Evolutionary conservation across 768 basidiomycete species (phyloP).

Genomic region (Tulasnella sp.): DNA sequence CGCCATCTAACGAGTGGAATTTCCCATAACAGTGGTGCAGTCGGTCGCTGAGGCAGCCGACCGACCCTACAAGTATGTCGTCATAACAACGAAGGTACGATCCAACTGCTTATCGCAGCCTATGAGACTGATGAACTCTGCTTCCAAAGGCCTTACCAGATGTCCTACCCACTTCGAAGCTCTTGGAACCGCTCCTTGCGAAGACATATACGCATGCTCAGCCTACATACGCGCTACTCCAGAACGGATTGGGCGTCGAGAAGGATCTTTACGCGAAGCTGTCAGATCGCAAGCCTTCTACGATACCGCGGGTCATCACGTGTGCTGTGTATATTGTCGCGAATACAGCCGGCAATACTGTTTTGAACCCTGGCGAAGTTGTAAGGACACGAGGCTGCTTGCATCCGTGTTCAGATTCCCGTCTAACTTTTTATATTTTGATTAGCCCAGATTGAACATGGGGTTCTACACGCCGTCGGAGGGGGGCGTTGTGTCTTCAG

Average conservation of each 20-base stretch:
- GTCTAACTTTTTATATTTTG: too few species aligned
- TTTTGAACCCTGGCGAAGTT: background rate
- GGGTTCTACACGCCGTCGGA: background rate
- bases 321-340: background rate
- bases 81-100: slow-evolving; percentile 58
- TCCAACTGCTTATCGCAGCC: too few species aligned
- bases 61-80: slow-evolving; percentile 49
- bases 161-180: slow-evolving; percentile 40
- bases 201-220: slow-evolving; percentile 37
- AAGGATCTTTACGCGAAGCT: slow-evolving; percentile 49
- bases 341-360: background rate
- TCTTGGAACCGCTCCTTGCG: slow-evolving; percentile 48
- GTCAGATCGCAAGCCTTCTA: slow-evolving; percentile 27
- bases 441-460: background rate
- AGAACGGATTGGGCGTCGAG: slow-evolving; percentile 69
- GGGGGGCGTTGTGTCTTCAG: background rate
- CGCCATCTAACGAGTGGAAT: too few species aligned
- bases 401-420: too few species aligned
- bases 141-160: slow-evolving; percentile 61
- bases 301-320: background rate
- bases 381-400: background rate
- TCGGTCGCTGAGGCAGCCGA: slow-evolving; percentile 53
- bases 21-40: slow-evolving; percentile 38
- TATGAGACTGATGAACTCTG: too few species aligned
- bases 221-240: slow-evolving; percentile 51